phyloP scores from a whole-genome alignment of 345 rosid species.

The Moringa oleifera region DNA sequence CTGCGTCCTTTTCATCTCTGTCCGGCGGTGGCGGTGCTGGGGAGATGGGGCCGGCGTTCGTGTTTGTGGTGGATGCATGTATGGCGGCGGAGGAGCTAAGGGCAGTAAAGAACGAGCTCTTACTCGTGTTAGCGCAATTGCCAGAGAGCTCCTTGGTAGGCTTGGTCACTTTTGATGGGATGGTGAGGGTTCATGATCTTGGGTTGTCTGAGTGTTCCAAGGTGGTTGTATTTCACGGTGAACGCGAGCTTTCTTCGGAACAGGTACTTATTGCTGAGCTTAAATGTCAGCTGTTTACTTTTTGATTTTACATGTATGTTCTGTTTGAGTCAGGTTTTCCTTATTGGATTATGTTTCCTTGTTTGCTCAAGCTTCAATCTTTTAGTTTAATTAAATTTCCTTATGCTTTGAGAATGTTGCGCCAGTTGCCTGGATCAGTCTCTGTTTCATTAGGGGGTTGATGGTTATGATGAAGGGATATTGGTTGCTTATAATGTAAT shows the following conservation, averaged over 20 bases:
- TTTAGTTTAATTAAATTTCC: no score
- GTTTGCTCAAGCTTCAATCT: neutral
- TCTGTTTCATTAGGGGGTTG: no score
- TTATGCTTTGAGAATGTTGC: no score
- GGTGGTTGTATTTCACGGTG: conserved; percentile 73
- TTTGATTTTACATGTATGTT: neutral
- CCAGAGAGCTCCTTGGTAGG: conserved; percentile 74
- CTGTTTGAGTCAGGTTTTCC: no score
- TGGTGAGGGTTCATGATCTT: conserved; percentile 83
- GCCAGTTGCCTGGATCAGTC: no score
- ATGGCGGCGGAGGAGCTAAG: conserved; percentile 61
- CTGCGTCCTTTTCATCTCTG: conserved; percentile 31
- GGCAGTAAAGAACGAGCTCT: conserved; percentile 65
- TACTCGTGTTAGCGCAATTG: conserved; percentile 71
- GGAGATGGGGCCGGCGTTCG: conserved; percentile 71
- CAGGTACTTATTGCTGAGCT: conserved; percentile 41
- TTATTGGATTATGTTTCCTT: neutral
- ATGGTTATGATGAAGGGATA: no score
- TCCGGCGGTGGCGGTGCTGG: conserved; percentile 18
- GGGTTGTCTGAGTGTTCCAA: conserved; percentile 68
- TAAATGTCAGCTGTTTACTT: neutral
- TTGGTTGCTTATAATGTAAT: neutral
- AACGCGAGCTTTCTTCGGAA: conserved; percentile 59
- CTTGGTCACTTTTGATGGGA: conserved; percentile 69
- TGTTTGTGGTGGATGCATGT: conserved; percentile 77